Evolutionary conservation across 257 asterid genomes (phyloP).

Genomic region (Plantago elongata): DNA sequence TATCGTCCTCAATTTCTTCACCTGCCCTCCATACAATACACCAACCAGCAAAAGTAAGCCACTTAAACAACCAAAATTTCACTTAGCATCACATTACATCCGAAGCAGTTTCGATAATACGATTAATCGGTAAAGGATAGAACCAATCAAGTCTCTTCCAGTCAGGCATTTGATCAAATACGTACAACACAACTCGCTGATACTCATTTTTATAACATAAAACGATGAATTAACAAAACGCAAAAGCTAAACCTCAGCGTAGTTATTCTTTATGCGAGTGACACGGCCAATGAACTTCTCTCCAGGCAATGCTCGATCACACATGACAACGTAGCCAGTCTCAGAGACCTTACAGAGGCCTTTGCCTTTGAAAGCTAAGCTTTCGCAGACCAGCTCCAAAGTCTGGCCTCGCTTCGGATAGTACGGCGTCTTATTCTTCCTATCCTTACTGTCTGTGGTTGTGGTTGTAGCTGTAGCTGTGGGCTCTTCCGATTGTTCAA

Average conservation of each 20-base stretch:
- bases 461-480: constrained; percentile 18
- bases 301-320: constrained; percentile 92
- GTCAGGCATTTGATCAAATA: constrained; percentile 7
- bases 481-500: constrained; percentile 37
- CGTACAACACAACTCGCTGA: neutral
- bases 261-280: constrained; percentile 64
- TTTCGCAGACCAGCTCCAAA: constrained; percentile 77
- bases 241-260: constrained; percentile 62
- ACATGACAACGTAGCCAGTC: constrained; percentile 76
- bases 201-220: too few species aligned
- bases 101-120: too few species aligned
- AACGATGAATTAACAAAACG: neutral
- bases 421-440: constrained; percentile 25
- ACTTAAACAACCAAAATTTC: too few species aligned
- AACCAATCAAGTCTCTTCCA: neutral
- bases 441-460: constrained; percentile 4
- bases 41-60: neutral
- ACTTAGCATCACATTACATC: too few species aligned
- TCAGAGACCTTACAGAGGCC: constrained; percentile 83
- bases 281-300: constrained; percentile 84
- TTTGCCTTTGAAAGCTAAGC: constrained; percentile 84
- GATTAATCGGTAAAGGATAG: too few species aligned
- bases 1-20: constrained; percentile 68
- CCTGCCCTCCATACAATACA: constrained; percentile 42
- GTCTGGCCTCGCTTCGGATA: constrained; percentile 90